Conservation (phyloP, 108 stramenopile genomes). For the Mayamaea pseudoterrestris region DNA sequence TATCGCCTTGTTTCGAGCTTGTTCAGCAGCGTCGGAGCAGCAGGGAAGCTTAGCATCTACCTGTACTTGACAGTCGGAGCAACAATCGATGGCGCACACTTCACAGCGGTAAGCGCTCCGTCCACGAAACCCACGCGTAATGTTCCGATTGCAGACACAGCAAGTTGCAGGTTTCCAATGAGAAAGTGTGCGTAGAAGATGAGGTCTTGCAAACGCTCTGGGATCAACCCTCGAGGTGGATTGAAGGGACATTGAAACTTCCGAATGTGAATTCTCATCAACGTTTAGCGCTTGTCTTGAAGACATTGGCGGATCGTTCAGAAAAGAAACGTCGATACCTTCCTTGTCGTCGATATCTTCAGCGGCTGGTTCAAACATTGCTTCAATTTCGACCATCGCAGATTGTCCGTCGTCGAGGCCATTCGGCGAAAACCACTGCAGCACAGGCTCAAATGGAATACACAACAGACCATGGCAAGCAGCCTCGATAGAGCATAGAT, state of each 20-base stretch:
- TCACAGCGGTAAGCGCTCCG: conserved; percentile 55
- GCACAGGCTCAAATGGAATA: conserved; percentile 34
- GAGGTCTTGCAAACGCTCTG: conserved; percentile 19
- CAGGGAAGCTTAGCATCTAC: conserved; percentile 66
- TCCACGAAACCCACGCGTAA: not conserved
- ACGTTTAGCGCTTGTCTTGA: not conserved
- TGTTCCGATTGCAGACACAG: conserved; percentile 21
- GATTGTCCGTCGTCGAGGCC: not conserved
- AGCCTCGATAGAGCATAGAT: conserved; percentile 36
- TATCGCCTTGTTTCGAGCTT: conserved; percentile 35
- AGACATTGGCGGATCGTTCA: too few relatives aligned
- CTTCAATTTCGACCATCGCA: conserved; percentile 23
- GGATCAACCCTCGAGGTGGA: not conserved
- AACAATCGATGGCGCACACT: conserved; percentile 56
- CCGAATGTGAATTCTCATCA: not conserved
- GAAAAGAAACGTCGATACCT: not conserved
- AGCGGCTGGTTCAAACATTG: conserved; percentile 20
- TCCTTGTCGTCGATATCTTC: not conserved
- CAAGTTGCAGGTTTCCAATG: conserved; percentile 56
- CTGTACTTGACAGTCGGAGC: conserved; percentile 66
- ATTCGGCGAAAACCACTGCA: conserved; percentile 31
- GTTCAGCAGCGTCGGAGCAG: conserved; percentile 40
- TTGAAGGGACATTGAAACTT: not conserved
- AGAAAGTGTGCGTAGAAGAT: conserved; percentile 40
- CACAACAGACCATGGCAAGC: conserved; percentile 42